These are phyloP conservation scores for Quillaja saponaria DNA, from an alignment of 306 rosid genomes.

Conservation along the genomic window DNA sequence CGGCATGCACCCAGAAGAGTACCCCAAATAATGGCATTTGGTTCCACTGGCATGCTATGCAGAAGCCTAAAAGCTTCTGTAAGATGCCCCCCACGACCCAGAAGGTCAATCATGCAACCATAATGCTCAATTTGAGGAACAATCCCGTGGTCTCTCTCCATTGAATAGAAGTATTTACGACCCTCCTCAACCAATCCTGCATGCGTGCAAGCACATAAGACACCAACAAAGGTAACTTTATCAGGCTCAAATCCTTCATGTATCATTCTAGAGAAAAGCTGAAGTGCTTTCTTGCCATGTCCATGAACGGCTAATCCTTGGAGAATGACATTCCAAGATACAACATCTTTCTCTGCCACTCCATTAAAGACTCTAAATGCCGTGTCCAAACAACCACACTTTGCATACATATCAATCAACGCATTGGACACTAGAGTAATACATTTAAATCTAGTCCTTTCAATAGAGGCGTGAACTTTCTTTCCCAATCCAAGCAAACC, in stretches of 20 bases:
- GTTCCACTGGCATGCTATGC: constrained; percentile 72
- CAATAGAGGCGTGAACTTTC: constrained; percentile 58
- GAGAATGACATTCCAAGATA: constrained; percentile 83
- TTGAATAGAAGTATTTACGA: constrained; percentile 52
- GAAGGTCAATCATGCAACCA: constrained; percentile 85
- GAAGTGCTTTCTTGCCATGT: constrained; percentile 64
- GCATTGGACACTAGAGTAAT: constrained; percentile 69
- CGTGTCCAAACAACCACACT: constrained; percentile 64
- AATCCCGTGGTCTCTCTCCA: constrained; percentile 66
- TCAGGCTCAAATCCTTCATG: constrained; percentile 68
- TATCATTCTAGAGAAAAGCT: constrained; percentile 65
- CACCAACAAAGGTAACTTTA: constrained; percentile 63
- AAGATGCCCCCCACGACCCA: constrained; percentile 79
- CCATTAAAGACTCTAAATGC: constrained; percentile 51
- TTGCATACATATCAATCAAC: constrained; percentile 81
- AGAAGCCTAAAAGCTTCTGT: constrained; percentile 70
- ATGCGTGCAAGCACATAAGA: constrained; percentile 80
- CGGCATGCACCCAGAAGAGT: constrained; percentile 83
- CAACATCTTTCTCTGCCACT: constrained; percentile 53
- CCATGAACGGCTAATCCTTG: constrained; percentile 86
- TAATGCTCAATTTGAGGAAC: constrained; percentile 71
- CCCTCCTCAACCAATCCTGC: constrained; percentile 75
- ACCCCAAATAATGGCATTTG: constrained; percentile 67
- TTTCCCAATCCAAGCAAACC: constrained; percentile 70
- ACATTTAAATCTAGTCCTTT: constrained; percentile 53